These are phyloP conservation scores for Rhodotorula taiwanensis DNA, from an alignment of 768 basidiomycete genomes.

Conservation along the genomic window DNA sequence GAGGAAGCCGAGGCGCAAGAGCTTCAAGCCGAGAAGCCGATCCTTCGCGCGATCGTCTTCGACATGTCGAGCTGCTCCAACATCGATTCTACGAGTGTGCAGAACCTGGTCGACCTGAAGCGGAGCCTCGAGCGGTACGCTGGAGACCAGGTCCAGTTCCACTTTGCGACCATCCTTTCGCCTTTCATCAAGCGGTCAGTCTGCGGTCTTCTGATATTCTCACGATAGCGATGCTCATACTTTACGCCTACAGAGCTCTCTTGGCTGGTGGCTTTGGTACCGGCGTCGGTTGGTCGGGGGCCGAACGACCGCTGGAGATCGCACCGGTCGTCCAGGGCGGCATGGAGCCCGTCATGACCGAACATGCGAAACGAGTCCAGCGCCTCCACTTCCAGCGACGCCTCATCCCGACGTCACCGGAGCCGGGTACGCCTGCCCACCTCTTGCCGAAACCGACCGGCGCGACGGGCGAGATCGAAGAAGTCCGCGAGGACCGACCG, in stretches of 20 bases:
- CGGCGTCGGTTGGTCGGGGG: slow-evolving; percentile 49
- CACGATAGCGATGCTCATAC: too few species aligned
- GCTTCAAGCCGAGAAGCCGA: slow-evolving; percentile 46
- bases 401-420: slow-evolving; percentile 7
- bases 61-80: slow-evolving; percentile 77
- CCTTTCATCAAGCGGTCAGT: slow-evolving; percentile 70
- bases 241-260: slow-evolving; percentile 52
- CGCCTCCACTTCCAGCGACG: slow-evolving; percentile 23
- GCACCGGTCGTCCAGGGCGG: slow-evolving; percentile 62
- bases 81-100: slow-evolving; percentile 72
- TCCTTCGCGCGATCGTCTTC: slow-evolving; percentile 75
- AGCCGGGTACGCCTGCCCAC: slow-evolving; percentile 8
- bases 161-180: slow-evolving; percentile 84
- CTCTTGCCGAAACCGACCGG: slow-evolving; percentile 1
- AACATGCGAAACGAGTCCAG: slow-evolving; percentile 11
- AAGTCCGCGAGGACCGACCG: not conserved
- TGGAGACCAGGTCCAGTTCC: slow-evolving; percentile 59
- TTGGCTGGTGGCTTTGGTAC: slow-evolving; percentile 84
- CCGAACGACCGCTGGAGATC: slow-evolving; percentile 55
- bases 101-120: slow-evolving; percentile 82
- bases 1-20: not conserved
- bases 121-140: slow-evolving; percentile 82
- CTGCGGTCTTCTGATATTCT: not conserved
- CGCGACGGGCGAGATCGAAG: not conserved
- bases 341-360: slow-evolving; percentile 14